Percentiles rank a stretch among this genome's conserved stretches.
Evolutionary conservation across 139 green algal species (phyloP).

Genomic region (Asterochloris sp.): DNA sequence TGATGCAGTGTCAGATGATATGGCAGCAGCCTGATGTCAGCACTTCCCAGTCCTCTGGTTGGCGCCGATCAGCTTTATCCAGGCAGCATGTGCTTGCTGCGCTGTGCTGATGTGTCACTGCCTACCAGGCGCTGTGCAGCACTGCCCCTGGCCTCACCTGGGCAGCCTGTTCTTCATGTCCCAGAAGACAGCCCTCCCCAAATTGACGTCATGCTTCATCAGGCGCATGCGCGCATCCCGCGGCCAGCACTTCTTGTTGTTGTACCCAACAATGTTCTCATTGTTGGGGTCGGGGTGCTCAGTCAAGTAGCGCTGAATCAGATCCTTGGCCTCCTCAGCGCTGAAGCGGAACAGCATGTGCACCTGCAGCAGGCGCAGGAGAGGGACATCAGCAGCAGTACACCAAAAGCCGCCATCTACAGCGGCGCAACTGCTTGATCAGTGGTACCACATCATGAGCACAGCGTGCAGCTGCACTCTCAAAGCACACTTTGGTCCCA

Average conservation of each 20-base stretch:
- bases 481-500: too few relatives aligned
- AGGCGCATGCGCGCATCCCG: slow-evolving; percentile 98
- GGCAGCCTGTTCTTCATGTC: slow-evolving; percentile 89
- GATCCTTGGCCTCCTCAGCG: slow-evolving; percentile 90
- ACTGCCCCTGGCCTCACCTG: slow-evolving; percentile 8
- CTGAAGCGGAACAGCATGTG: slow-evolving; percentile 90
- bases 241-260: slow-evolving; percentile 99
- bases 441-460: too few relatives aligned
- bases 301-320: slow-evolving; percentile 97
- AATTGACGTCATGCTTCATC: slow-evolving; percentile 99
- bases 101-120: not conserved
- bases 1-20: too few relatives aligned
- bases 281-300: slow-evolving; percentile 99
- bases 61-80: too few relatives aligned
- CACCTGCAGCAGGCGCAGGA: slow-evolving; percentile 20
- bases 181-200: slow-evolving; percentile 95
- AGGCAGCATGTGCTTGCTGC: too few relatives aligned
- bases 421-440: too few relatives aligned
- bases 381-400: not conserved
- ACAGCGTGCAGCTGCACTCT: too few relatives aligned
- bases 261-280: slow-evolving; percentile 99
- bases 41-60: too few relatives aligned
- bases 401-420: too few relatives aligned
- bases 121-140: not conserved
- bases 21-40: too few relatives aligned